These are phyloP conservation scores for Stagonosporopsis cucurbitacearum DNA, from an alignment of 2,329 filamentous ascomycete genomes.

Conservation along the genomic window DNA sequence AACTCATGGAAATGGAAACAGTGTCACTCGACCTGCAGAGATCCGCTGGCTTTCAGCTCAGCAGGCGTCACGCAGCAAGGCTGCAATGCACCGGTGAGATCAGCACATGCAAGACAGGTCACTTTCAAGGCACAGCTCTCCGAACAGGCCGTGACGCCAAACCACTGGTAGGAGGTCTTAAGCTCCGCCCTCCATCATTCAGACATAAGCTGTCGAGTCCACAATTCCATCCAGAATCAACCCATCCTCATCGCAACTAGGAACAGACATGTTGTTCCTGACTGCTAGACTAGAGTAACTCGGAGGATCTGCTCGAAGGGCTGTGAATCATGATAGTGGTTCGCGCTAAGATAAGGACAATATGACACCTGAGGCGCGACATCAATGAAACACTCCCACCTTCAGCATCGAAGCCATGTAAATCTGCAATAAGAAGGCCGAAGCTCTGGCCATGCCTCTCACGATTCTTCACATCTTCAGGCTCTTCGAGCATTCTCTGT, in stretches of 20 bases:
- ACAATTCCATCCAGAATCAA: not conserved
- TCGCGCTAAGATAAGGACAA: slow-evolving; percentile 16
- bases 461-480: not conserved
- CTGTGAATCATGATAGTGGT: slow-evolving; percentile 3
- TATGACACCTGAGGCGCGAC: slow-evolving; percentile 16
- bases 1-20: not conserved
- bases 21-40: not conserved
- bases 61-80: slow-evolving; percentile 1
- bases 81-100: slow-evolving; percentile 18
- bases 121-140: slow-evolving; percentile 14
- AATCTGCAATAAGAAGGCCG: slow-evolving; percentile 4
- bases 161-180: not conserved
- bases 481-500: not conserved
- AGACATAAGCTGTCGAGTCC: not conserved
- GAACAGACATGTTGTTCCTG: not conserved
- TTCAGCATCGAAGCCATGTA: slow-evolving; percentile 4
- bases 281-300: not conserved
- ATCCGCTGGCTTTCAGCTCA: not conserved
- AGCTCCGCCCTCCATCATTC: not conserved
- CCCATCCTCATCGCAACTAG: not conserved
- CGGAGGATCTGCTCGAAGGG: not conserved
- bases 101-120: slow-evolving; percentile 5
- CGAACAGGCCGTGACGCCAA: not conserved
- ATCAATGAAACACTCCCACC: slow-evolving; percentile 14
- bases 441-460: not conserved